Conservation (phyloP, 192 early-diverging fungal genomes). For the Coemansia sp. region DNA sequence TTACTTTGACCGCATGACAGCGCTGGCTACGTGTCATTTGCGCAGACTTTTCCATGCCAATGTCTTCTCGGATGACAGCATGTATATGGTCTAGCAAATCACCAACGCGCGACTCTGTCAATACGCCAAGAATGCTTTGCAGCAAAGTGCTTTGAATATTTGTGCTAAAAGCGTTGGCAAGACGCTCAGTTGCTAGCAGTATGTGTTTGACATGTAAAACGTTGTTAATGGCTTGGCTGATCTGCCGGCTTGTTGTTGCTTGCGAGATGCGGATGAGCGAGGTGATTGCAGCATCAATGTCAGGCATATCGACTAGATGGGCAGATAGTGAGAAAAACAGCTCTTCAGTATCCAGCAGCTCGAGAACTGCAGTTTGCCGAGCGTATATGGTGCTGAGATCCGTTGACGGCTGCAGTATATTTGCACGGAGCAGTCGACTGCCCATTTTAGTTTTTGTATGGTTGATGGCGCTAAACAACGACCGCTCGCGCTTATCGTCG, state of each 20-base stretch:
- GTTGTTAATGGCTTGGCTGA: conserved; percentile 66
- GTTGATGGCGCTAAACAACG: conserved; percentile 33
- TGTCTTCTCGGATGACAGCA: conserved; percentile 68
- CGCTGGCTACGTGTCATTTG: conserved; percentile 78
- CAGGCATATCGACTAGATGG: conserved; percentile 49
- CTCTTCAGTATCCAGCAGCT: conserved; percentile 52
- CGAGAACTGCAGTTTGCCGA: conserved; percentile 35
- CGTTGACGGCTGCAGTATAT: conserved; percentile 71
- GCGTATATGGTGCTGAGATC: conserved; percentile 43
- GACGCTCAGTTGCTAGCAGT: conserved; percentile 48
- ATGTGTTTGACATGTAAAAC: conserved; percentile 70
- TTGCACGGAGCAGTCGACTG: conserved; percentile 67
- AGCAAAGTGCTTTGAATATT: conserved; percentile 49
- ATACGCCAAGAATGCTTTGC: conserved; percentile 43
- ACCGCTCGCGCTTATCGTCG: conserved; percentile 9
- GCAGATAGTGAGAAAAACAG: conserved; percentile 53
- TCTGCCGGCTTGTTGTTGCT: conserved; percentile 56
- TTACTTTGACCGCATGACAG: conserved; percentile 79
- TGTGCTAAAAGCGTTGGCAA: conserved; percentile 38
- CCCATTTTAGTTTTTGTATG: conserved; percentile 43
- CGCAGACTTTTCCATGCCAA: conserved; percentile 69
- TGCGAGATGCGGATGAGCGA: conserved; percentile 52
- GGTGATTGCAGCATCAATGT: conserved; percentile 62
- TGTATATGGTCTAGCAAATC: conserved; percentile 58
- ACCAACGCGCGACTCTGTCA: conserved; percentile 43